Evolutionary conservation across 129 eudicot species (phyloP), one percentile per base, ranked within the genome.

Genomic region (Centrapalus pauciflorus): DNA sequence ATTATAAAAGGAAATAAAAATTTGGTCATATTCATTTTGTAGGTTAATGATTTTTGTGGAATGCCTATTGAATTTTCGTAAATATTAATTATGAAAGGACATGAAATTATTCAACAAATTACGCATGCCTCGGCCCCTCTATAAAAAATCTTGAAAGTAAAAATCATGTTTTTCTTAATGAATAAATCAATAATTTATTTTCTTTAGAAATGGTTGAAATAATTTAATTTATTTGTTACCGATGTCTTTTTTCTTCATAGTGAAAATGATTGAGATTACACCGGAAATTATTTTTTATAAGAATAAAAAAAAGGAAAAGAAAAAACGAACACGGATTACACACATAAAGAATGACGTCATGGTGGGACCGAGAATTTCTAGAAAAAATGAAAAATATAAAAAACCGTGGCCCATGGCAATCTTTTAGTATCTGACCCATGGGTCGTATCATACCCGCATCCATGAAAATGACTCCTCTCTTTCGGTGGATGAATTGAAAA

Each of bases 301-400:
- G n/a, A 35, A 6, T 7, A 32, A 66, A 69, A 23, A 4, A 7
- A n/a, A 64, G 0, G 9, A 41, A 40, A 33, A 13, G 27, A 27
- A 43, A 64, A 14, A 7, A 12, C 32, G 7, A 25, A 73, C 77
- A 63, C 77, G 71, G 65, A 73, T 64, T 52, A 20, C 6, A 73
- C 77, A 73, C 71, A 25, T 72, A 73, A 69, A 17, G 7, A 20
- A 27, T 55, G 70, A 73, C 46, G 57, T 72, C 21, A 51, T 3
- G 3, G 17, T 14, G 64, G 77, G 45, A 55, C 43, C 24, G 0
- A 26, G 2, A n/a, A 7, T 35, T 9, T 45, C 40, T 27, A 63
- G 48, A 58, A 51, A 13, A n/a, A n/a, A n/a, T n/a, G n/a, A n/a
- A n/a, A n/a, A n/a, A n/a, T n/a, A 2, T 11, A 5, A 45, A 46